These are phyloP conservation scores for Oryza brachyantha DNA, from an alignment of 176 grass and related monocot species.

Conservation along the genomic window DNA sequence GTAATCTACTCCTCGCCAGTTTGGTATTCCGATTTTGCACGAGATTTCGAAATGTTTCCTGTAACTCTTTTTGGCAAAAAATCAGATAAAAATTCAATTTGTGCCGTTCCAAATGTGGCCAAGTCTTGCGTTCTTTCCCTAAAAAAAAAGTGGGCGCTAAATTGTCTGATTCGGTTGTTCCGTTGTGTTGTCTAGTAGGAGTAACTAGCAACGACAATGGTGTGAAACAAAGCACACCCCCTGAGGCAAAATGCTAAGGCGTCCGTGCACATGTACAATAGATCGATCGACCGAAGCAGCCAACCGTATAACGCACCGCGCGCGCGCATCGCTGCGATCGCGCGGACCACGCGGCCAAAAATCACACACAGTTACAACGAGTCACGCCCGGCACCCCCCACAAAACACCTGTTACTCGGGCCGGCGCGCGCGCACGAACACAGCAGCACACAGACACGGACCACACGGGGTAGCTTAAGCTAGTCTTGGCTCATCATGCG, in stretches of 20 bases:
- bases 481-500: slow-evolving; percentile 71
- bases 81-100: no score
- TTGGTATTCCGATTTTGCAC: no score
- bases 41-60: no score
- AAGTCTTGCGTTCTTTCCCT: no score
- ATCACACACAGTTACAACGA: not conserved
- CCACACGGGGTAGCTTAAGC: not conserved
- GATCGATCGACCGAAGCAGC: not conserved
- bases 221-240: not conserved
- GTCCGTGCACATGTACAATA: not conserved
- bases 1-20: no score
- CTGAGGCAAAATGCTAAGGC: not conserved
- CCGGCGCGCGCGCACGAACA: not conserved
- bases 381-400: not conserved
- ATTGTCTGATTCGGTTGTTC: no score
- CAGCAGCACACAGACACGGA: not conserved
- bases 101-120: no score
- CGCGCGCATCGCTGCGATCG: not conserved
- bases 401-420: no score
- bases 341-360: not conserved
- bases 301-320: not conserved
- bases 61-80: no score
- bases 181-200: no score
- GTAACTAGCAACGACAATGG: no score
- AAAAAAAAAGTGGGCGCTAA: no score